Conservation (phyloP, 352 stramenopile species). For the Globisporangium cylindrosporum region DNA sequence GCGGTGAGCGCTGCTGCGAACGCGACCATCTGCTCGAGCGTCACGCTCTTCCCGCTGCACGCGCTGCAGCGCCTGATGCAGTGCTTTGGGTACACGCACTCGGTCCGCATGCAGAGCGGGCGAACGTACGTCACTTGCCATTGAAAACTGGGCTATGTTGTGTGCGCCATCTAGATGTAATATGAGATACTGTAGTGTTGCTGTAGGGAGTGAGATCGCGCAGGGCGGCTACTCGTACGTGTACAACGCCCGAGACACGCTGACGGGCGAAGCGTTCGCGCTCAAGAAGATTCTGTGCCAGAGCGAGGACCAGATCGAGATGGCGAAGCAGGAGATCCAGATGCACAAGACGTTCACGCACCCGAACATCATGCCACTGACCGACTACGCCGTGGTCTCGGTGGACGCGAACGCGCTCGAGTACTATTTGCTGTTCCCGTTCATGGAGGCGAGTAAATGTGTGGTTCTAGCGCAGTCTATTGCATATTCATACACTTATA, state of each 20-base stretch:
- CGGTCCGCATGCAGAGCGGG: conserved; percentile 69
- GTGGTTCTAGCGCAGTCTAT: not conserved
- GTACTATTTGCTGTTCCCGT: conserved; percentile 87
- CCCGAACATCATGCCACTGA: conserved; percentile 83
- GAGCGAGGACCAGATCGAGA: conserved; percentile 74
- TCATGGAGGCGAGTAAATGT: conserved; percentile 61
- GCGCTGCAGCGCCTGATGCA: conserved; percentile 58
- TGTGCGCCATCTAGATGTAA: not conserved
- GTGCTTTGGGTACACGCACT: conserved; percentile 71
- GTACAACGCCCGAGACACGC: conserved; percentile 66
- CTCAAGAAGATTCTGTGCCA: conserved; percentile 91
- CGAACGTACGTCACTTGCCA: conserved; percentile 43
- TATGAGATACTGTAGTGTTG: conserved; percentile 30
- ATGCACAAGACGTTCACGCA: conserved; percentile 71
- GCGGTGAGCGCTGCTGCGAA: conserved; percentile 18
- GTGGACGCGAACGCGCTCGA: conserved; percentile 40
- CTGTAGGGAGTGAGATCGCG: conserved; percentile 61
- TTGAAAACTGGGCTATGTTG: not conserved
- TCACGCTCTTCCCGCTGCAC: conserved; percentile 63
- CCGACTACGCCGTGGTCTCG: conserved; percentile 69
- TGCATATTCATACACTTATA: not conserved
- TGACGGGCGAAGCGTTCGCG: conserved; percentile 76
- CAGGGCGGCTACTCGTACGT: conserved; percentile 89
- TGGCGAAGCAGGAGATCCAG: conserved; percentile 82
- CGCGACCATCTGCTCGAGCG: conserved; percentile 42